Percentiles rank a stretch among this genome's conserved stretches.
phyloP scores from a whole-genome alignment of 2,329 filamentous ascomycete genomes.

The Fusarium sp. region DNA sequence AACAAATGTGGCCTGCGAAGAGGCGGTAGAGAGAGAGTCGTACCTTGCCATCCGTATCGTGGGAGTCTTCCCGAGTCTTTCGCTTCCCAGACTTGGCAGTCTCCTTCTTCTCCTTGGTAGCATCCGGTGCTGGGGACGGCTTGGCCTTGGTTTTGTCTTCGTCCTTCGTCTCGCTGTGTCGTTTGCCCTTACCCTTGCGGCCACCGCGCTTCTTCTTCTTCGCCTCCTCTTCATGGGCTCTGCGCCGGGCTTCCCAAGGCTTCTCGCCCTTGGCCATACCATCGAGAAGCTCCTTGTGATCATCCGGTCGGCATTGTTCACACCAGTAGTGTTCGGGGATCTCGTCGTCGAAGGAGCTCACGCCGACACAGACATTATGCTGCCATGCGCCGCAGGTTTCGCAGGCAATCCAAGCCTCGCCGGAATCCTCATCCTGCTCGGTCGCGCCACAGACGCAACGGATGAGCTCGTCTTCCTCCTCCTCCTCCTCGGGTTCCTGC shows the following conservation, averaged over 20 bases:
- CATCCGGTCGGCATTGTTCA: constrained; percentile 87
- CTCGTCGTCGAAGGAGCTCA: constrained; percentile 83
- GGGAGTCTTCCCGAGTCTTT: constrained; percentile 71
- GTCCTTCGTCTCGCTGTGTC: constrained; percentile 75
- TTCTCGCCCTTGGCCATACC: constrained; percentile 86
- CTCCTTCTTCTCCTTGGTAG: constrained; percentile 67
- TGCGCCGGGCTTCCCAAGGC: constrained; percentile 84
- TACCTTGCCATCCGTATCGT: constrained; percentile 68
- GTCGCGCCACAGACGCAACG: constrained; percentile 94
- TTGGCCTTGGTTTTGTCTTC: constrained; percentile 68
- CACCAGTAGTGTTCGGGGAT: constrained; percentile 91
- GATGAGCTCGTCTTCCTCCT: constrained; percentile 78
- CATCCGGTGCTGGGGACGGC: constrained; percentile 59
- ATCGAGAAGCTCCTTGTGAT: constrained; percentile 85
- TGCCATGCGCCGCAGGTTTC: constrained; percentile 96
- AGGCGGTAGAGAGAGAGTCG: constrained; percentile 25
- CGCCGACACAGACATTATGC: constrained; percentile 95
- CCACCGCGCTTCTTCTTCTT: constrained; percentile 71
- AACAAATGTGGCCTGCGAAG: background rate
- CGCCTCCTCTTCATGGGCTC: constrained; percentile 74
- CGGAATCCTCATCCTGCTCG: constrained; percentile 87
- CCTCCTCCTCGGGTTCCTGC: constrained; percentile 64
- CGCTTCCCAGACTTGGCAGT: constrained; percentile 66
- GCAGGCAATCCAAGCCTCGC: constrained; percentile 95
- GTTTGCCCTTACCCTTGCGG: constrained; percentile 76